Evolutionary conservation across 176 grass and related monocot genomes (phyloP).

Genomic region (Carex pumila): DNA sequence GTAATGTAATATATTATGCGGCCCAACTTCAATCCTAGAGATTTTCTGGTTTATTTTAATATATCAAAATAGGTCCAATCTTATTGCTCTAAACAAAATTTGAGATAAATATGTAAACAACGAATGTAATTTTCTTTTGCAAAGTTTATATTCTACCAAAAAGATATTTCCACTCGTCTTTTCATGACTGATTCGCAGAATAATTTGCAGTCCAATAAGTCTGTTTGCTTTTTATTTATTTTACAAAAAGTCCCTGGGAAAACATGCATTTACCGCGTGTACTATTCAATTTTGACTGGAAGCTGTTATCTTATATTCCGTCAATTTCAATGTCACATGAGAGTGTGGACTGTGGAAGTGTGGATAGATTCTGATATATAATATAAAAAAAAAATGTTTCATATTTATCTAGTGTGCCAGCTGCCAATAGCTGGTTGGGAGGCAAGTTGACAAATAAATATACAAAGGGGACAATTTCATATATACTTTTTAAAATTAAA

Average conservation of each 20-base stretch:
- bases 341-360: neutral
- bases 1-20: neutral
- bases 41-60: neutral
- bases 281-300: neutral
- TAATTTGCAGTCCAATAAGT: too few relatives aligned
- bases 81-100: too few relatives aligned
- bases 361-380: neutral
- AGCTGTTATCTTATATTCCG: neutral
- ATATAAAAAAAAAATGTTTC: neutral
- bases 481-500: too few relatives aligned
- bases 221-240: neutral
- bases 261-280: neutral
- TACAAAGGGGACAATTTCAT: too few relatives aligned
- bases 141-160: too few relatives aligned
- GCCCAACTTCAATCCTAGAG: neutral
- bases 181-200: too few relatives aligned
- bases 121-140: too few relatives aligned
- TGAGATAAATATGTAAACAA: too few relatives aligned
- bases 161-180: too few relatives aligned
- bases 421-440: neutral
- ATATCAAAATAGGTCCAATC: too few relatives aligned
- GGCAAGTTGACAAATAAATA: neutral
- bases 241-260: neutral
- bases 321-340: neutral
- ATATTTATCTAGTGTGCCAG: neutral